Evolutionary conservation across 305 asterid species (phyloP).

Genomic region (Fraxinus paxiana): DNA sequence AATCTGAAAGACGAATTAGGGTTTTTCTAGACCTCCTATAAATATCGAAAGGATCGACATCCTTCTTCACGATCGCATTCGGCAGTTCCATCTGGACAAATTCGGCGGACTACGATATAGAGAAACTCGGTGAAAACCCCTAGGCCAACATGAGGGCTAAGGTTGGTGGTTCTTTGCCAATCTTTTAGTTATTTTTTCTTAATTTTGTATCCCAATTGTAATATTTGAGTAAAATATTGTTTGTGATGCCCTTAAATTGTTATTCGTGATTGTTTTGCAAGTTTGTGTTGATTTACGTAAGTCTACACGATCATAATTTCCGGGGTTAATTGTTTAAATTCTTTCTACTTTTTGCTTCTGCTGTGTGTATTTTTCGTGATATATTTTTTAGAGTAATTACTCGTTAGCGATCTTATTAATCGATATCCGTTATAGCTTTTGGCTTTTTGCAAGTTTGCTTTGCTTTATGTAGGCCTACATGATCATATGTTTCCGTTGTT

Average conservation of each 20-base stretch:
- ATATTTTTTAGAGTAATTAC: not conserved
- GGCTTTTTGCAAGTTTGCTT: not conserved
- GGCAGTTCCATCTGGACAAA: not conserved
- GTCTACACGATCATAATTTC: not conserved
- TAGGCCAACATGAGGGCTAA: slow-evolving; percentile 26
- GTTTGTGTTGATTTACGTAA: not conserved
- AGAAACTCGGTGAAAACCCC: not conserved
- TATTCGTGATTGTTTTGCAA: not conserved
- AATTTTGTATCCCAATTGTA: not conserved
- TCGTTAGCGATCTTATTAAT: not conserved
- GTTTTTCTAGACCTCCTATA: slow-evolving; percentile 9
- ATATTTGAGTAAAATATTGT: not conserved
- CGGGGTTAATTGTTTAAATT: not conserved
- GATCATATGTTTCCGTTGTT: not conserved
- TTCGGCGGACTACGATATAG: not conserved
- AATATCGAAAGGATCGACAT: not conserved
- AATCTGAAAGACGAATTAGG: slow-evolving; percentile 4
- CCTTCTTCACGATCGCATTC: not conserved
- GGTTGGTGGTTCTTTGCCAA: not conserved
- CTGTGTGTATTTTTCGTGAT: not conserved
- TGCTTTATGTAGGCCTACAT: not conserved
- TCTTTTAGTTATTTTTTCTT: not conserved
- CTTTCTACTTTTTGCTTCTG: not conserved
- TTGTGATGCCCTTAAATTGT: not conserved
- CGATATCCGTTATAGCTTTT: too few species aligned